Conservation (phyloP, 352 stramenopile genomes). For the Plasmopara viticola region DNA sequence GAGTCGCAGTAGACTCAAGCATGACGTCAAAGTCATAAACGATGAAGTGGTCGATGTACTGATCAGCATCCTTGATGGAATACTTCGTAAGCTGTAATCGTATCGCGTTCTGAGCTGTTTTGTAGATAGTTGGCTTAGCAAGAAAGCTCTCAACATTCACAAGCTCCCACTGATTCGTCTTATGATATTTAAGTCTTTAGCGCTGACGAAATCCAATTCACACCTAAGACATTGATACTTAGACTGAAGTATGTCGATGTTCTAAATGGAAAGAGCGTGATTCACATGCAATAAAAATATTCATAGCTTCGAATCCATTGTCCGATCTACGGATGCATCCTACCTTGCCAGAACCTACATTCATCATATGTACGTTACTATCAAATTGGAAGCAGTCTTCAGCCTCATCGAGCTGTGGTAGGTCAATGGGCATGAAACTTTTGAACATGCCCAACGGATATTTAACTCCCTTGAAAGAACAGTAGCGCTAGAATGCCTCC, state of each 20-base stretch:
- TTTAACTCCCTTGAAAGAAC: conserved; percentile 6
- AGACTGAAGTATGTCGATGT: neutral
- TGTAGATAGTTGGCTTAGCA: neutral
- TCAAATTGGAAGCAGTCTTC: conserved; percentile 6
- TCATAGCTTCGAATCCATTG: neutral
- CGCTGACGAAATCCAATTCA: neutral
- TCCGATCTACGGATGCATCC: neutral
- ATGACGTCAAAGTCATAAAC: no score
- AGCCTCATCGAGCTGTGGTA: conserved; percentile 7
- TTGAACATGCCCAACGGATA: conserved; percentile 1
- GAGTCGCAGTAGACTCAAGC: no score
- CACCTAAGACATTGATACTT: conserved; percentile 1
- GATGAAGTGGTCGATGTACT: no score
- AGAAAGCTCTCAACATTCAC: neutral
- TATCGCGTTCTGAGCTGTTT: neutral
- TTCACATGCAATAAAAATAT: neutral
- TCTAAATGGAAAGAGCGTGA: conserved; percentile 1
- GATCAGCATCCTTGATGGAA: no score
- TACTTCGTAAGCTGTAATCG: neutral
- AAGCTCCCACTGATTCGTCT: neutral
- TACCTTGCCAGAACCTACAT: conserved; percentile 3
- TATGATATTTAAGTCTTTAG: neutral
- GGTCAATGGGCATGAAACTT: conserved; percentile 7
- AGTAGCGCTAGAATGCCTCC: conserved; percentile 8
- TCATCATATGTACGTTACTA: conserved; percentile 5